phyloP scores from a whole-genome alignment of 768 basidiomycete genomes.

The Xerocomellus intermedius region DNA sequence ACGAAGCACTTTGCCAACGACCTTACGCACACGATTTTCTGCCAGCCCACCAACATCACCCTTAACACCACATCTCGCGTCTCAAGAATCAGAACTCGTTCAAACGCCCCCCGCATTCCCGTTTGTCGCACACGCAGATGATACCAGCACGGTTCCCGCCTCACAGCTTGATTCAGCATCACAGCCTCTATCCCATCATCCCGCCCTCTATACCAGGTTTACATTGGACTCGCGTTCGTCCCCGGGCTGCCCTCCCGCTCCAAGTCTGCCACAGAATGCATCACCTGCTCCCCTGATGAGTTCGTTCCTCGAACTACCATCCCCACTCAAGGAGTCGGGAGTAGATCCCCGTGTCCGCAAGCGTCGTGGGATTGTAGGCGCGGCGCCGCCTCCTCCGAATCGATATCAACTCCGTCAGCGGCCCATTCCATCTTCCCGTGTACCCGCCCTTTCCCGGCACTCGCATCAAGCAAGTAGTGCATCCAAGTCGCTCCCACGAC shows the following conservation, averaged over 20 bases:
- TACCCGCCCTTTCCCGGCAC: constrained; percentile 18
- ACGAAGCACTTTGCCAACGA: constrained; percentile 6
- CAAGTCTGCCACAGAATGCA: constrained; percentile 4
- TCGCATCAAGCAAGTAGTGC: constrained; percentile 12
- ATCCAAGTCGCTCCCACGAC: constrained; percentile 15
- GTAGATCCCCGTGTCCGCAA: constrained; percentile 5
- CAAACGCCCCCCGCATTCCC: constrained; percentile 45
- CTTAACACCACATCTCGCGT: constrained; percentile 30
- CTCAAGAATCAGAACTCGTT: constrained; percentile 47
- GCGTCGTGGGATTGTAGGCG: constrained; percentile 8
- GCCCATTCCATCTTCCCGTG: constrained; percentile 18
- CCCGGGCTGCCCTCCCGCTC: background rate
- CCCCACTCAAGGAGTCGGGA: constrained; percentile 6
- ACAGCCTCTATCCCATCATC: constrained; percentile 28
- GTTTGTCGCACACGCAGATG: constrained; percentile 29
- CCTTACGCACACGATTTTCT: constrained; percentile 7
- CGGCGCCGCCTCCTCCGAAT: constrained; percentile 9
- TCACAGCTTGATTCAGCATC: constrained; percentile 38
- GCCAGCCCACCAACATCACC: constrained; percentile 29
- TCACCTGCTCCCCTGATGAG: constrained; percentile 7
- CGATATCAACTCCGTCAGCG: constrained; percentile 34
- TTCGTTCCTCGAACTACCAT: constrained; percentile 9
- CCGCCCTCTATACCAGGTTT: constrained; percentile 39
- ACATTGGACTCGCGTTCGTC: constrained; percentile 29
- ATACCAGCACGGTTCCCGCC: constrained; percentile 33